These are phyloP conservation scores for Phialocephala sp. DNA, from an alignment of 2,329 filamentous ascomycete species.

Conservation along the genomic window DNA sequence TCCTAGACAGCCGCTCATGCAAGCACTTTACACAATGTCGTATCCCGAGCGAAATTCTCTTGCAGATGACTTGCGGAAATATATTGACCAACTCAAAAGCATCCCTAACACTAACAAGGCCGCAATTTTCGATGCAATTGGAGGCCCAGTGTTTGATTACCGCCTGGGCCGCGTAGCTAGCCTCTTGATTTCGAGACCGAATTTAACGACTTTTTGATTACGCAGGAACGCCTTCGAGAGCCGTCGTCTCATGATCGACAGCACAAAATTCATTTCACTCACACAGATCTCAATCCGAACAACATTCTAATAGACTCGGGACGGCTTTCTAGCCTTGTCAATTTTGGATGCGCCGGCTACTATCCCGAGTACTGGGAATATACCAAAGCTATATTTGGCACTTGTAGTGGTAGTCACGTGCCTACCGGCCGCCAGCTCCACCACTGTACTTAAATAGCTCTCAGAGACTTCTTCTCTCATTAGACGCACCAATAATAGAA, in stretches of 20 bases:
- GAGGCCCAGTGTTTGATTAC: slow-evolving; percentile 21
- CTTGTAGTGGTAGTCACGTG: too few species aligned
- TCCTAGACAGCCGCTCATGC: slow-evolving; percentile 5
- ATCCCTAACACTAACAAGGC: slow-evolving; percentile 18
- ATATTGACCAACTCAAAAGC: slow-evolving; percentile 8
- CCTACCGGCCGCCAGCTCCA: too few species aligned
- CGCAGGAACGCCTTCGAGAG: slow-evolving; percentile 8
- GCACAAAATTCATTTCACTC: slow-evolving; percentile 18
- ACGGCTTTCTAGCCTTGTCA: slow-evolving; percentile 17
- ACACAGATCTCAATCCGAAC: slow-evolving; percentile 16
- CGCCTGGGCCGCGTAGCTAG: slow-evolving; percentile 9
- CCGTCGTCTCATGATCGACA: slow-evolving; percentile 1
- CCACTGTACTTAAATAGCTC: too few species aligned
- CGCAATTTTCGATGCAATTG: slow-evolving; percentile 14
- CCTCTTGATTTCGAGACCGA: slow-evolving; percentile 14
- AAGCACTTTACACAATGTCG: slow-evolving; percentile 10
- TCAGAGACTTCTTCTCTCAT: too few species aligned
- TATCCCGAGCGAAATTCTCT: slow-evolving; percentile 15
- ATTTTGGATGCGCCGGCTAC: slow-evolving; percentile 19
- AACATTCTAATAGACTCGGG: slow-evolving; percentile 17
- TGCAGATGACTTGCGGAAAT: slow-evolving; percentile 6
- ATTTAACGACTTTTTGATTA: slow-evolving; percentile 18
- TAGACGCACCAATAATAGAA: too few species aligned
- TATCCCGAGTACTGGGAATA: slow-evolving; percentile 23
- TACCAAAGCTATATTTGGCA: slow-evolving; percentile 18